phyloP scores from a whole-genome alignment of 2,329 filamentous ascomycete species.

The Beauveria caledonica region DNA sequence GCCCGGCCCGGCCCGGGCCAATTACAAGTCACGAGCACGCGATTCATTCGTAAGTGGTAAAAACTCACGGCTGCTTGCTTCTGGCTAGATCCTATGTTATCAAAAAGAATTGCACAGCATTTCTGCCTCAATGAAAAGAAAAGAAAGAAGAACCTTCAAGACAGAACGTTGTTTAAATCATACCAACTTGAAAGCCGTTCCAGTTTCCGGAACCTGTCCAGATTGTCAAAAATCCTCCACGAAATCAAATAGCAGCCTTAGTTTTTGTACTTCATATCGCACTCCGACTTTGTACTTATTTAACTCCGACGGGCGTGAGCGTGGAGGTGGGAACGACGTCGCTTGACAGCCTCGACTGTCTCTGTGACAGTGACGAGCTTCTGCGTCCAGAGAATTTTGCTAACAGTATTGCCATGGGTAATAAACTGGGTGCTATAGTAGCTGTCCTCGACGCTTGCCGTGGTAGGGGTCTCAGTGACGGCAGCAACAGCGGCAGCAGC shows the following conservation, averaged over 20 bases:
- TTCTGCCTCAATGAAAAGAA: conserved; percentile 25
- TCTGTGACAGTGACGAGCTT: conserved; percentile 45
- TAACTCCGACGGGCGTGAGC: conserved; percentile 27
- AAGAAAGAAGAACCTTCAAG: conserved; percentile 19
- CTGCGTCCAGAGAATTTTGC: conserved; percentile 50
- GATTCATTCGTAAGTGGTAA: neutral
- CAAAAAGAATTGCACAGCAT: conserved; percentile 24
- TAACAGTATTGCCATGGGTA: conserved; percentile 42
- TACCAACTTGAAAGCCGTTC: conserved; percentile 20
- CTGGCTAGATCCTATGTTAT: conserved; percentile 24
- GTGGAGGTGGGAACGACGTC: conserved; percentile 26
- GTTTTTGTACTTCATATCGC: conserved; percentile 12
- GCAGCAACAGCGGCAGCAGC: conserved; percentile 13
- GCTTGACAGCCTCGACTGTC: conserved; percentile 23
- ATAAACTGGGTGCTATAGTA: conserved; percentile 43
- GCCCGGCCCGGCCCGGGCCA: neutral
- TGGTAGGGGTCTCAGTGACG: conserved; percentile 27
- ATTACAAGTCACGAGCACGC: conserved; percentile 8
- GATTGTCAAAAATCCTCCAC: conserved; percentile 18
- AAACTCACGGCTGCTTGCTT: conserved; percentile 18
- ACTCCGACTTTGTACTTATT: conserved; percentile 4
- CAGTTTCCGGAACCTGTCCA: conserved; percentile 29
- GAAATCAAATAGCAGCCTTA: conserved; percentile 13
- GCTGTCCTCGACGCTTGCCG: conserved; percentile 14
- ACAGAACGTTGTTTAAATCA: conserved; percentile 28